Conservation (phyloP, 495 filamentous ascomycete species). For the Aspergillus olivimuriae region DNA sequence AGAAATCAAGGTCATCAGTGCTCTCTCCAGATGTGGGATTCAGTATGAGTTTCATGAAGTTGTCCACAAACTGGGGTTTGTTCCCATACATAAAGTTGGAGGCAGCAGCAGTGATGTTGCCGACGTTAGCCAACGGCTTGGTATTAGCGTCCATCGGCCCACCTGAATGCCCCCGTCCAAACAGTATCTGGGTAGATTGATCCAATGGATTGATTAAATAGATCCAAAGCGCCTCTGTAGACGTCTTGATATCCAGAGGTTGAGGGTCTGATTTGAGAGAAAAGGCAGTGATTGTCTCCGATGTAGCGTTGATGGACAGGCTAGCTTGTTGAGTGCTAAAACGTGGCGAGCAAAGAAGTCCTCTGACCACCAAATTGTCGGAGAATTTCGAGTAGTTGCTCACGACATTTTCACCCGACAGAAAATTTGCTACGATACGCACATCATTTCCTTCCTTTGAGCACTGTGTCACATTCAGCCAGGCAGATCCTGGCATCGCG, state of each 20-base stretch:
- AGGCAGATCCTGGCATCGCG: background rate
- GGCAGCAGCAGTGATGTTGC: background rate
- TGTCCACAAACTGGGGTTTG: too few relatives aligned
- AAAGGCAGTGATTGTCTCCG: background rate
- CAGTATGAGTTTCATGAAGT: background rate
- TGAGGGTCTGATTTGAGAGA: background rate
- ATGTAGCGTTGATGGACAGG: background rate
- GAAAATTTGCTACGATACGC: background rate
- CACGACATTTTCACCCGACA: background rate
- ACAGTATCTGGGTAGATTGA: background rate
- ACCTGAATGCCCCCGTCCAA: background rate
- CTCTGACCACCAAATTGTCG: background rate
- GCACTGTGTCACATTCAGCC: background rate
- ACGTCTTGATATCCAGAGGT: constrained; percentile 1
- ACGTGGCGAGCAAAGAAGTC: background rate
- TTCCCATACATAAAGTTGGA: background rate
- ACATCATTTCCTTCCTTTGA: background rate
- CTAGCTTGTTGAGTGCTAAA: background rate
- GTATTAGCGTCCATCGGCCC: background rate
- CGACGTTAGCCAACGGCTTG: background rate
- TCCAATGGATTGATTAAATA: constrained; percentile 1
- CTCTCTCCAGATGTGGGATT: background rate
- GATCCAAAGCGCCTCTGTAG: background rate
- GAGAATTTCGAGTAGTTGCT: background rate
- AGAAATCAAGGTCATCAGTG: background rate